phyloP scores from a whole-genome alignment of 305 asterid species.

The Rubia balearica region DNA sequence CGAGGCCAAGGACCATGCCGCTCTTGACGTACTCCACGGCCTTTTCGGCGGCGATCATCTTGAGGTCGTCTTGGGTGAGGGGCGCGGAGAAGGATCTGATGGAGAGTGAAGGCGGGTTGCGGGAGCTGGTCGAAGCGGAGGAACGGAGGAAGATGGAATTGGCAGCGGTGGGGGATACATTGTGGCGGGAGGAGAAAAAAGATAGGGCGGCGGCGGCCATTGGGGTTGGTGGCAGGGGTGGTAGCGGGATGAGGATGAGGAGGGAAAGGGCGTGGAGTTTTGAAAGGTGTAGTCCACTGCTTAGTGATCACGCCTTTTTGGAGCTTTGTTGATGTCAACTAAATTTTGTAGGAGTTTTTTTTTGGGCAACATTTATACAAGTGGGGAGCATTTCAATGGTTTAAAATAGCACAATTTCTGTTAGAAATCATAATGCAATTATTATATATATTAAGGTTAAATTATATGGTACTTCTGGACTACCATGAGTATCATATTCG shows the following conservation, averaged over 20 bases:
- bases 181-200: constrained; percentile 28
- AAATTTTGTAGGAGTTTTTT: not conserved
- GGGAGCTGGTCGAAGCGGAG: constrained; percentile 16
- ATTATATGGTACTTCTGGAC: no score
- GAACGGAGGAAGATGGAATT: constrained; percentile 20
- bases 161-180: constrained; percentile 15
- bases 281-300: constrained; percentile 8
- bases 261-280: constrained; percentile 9
- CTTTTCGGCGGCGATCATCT: constrained; percentile 82
- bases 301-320: constrained; percentile 1
- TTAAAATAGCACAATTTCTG: no score
- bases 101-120: constrained; percentile 27
- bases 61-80: constrained; percentile 74
- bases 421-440: no score
- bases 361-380: no score
- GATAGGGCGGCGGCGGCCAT: constrained; percentile 26
- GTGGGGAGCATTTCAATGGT: no score
- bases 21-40: constrained; percentile 72
- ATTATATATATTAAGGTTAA: no score
- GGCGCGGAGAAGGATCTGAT: constrained; percentile 52
- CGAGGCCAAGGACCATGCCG: constrained; percentile 93
- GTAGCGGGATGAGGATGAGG: not conserved
- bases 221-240: constrained; percentile 6
- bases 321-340: constrained; percentile 2
- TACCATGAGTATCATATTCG: no score